Percentiles rank a stretch among this genome's conserved stretches.
phyloP scores from a whole-genome alignment of 1,284 basidiomycete genomes.

The Fomes fomentarius region DNA sequence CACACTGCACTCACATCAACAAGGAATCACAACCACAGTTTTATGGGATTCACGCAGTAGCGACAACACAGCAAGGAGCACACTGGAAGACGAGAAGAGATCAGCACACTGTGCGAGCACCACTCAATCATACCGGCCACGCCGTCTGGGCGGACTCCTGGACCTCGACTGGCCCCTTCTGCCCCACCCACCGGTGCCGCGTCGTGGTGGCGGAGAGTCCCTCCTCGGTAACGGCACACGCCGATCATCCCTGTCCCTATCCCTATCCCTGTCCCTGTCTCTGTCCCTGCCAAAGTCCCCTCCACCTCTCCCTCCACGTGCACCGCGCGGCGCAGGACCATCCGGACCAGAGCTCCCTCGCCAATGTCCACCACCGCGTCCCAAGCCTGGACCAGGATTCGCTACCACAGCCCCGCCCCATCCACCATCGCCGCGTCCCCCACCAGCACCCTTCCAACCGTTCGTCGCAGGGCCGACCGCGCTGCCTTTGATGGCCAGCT shows the following conservation, averaged over 20 bases:
- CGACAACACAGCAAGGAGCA: constrained; percentile 6
- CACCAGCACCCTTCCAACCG: constrained; percentile 40
- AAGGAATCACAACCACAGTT: not conserved
- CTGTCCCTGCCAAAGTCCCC: constrained; percentile 34
- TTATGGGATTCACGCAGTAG: constrained; percentile 5
- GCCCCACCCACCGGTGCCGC: constrained; percentile 42
- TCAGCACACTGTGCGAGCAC: constrained; percentile 2
- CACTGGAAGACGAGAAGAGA: constrained; percentile 3
- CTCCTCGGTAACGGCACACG: constrained; percentile 37
- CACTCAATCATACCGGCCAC: constrained; percentile 33
- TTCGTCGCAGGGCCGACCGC: constrained; percentile 33
- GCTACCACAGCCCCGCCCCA: constrained; percentile 45
- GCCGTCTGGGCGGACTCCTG: constrained; percentile 38
- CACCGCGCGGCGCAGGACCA: constrained; percentile 41
- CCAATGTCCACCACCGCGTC: constrained; percentile 70
- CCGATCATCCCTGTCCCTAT: constrained; percentile 33
- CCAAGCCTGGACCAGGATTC: constrained; percentile 31
- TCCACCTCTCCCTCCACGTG: constrained; percentile 45
- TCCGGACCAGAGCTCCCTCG: constrained; percentile 59
- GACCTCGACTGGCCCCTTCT: constrained; percentile 42
- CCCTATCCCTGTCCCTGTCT: no score
- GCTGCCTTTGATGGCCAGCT: constrained; percentile 52
- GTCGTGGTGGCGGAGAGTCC: constrained; percentile 45
- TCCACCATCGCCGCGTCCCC: constrained; percentile 46
- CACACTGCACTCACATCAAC: not conserved